Base-by-base conservation (phyloP, 2,329 filamentous ascomycete species). In the Rhynchosporium secalis region DNA sequence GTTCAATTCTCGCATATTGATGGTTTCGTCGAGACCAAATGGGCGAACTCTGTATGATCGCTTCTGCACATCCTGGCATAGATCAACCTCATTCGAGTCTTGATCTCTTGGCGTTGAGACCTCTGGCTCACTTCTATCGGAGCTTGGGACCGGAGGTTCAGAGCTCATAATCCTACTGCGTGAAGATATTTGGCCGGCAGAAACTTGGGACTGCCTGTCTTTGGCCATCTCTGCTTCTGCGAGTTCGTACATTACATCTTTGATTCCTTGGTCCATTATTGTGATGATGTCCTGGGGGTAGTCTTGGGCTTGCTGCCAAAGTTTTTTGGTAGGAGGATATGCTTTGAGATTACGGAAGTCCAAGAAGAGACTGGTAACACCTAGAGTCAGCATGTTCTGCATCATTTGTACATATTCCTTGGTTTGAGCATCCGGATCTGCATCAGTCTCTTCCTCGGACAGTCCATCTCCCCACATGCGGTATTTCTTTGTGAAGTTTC, bases 221-320 rank as follows among this genome's bases (percentile, higher is more conserved):
- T 86, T 86, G 40, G 88, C 81, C 81, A 90, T 91, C 71, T 96
- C 89, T 63, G 88, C 87, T 65, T 90, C 86, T 0, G 94, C 92
- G 56, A 98, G 79, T 73, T 96, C 93, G 29, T 95, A 85, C 88
- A 98, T 96, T 59, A 92, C 82, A 77, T 99, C 94, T 73, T 96
- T 96, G 56, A 97, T 86, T 5, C 88, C 87, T 75, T 96, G 91
- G 82, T 99, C 96, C 89, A 99, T 96, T 52, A 98, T 83, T 2
- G 94, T 93, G 49, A 99, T 90, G 58, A 99, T 93, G 81, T 99
- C 95, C 72, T 95, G 92, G 0, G 95, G 95, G 73, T 97, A 99
- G 13, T 90, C 88, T 74, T 96, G 91, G 62, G 96, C 81, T 76
- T 99, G 96, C 75, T 98, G 91, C 91, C 92, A 98, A 61, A 99